A percentile compares a stretch with the other conserved stretches of the same genome.
These are phyloP conservation scores for Claviceps digitariae DNA, from an alignment of 2,329 filamentous ascomycete genomes.

Conservation along the genomic window DNA sequence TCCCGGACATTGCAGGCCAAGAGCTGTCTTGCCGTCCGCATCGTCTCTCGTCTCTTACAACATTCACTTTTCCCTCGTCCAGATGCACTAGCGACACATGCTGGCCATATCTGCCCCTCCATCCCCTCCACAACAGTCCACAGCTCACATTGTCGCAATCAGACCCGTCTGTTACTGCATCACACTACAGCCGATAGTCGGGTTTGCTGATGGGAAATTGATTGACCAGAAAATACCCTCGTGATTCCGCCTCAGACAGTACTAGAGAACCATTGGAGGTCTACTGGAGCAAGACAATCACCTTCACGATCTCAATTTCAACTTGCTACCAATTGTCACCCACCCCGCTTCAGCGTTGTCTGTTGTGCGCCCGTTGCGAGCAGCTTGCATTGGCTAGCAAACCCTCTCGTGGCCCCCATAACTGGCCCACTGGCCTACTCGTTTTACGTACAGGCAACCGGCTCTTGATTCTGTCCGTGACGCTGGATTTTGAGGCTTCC, in stretches of 20 bases:
- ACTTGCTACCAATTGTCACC: conserved; percentile 1
- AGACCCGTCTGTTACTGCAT: background rate
- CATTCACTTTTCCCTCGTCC: background rate
- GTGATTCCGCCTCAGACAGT: background rate
- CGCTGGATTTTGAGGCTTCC: background rate
- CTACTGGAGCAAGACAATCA: background rate
- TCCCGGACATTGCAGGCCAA: background rate
- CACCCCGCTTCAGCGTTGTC: conserved; percentile 2
- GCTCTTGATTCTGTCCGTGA: conserved; percentile 3
- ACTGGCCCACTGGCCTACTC: conserved; percentile 19
- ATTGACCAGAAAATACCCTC: conserved; percentile 1
- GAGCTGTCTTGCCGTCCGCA: background rate
- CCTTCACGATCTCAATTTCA: conserved; percentile 2
- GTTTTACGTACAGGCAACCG: conserved; percentile 22
- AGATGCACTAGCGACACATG: conserved; percentile 1
- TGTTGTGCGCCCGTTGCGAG: conserved; percentile 6
- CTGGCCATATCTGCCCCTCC: conserved; percentile 2
- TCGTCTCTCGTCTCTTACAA: background rate
- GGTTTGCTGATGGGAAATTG: background rate
- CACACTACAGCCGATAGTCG: background rate
- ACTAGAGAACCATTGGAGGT: background rate
- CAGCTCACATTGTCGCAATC: background rate
- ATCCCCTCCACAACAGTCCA: conserved; percentile 1
- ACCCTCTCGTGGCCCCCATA: conserved; percentile 8
- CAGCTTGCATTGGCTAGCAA: conserved; percentile 17